Evolutionary conservation across 163 green algal genomes (phyloP), one percentile per base, ranked within the genome.

Genomic region (Picocystis sp.): DNA sequence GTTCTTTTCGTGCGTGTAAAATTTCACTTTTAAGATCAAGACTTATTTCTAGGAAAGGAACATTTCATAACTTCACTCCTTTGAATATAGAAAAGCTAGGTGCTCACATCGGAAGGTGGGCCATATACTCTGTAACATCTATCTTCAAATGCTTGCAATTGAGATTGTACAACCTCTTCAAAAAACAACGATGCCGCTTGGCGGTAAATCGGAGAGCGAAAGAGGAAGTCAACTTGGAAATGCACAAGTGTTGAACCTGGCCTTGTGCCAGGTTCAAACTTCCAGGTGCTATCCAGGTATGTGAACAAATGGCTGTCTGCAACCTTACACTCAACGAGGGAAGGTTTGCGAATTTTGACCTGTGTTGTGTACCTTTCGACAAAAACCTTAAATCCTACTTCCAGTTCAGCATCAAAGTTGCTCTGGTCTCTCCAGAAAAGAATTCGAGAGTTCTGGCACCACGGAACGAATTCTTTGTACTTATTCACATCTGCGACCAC

Each of bases 331-430:
- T 66, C 49, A 6, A 96, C 79, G 12, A 61, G 53, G 15, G 58
- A 42, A 1, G 58, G 60, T 1, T 58, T 51, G 13, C 76, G 34
- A 3, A 87, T 57, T 2, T 52, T 70, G 2, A 93, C 74, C 12
- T 77, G 45, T 11, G 67, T 81, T 1, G 69, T 80, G 58, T 92
- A 92, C 51, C 76, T 81, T 50, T 96, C 87, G 11, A 69, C 65
- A 56, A 96, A 81, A 33, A 94, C 60, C 55, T 87, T 81, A 60
- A 96, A 96, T 12, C 87, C 87, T 3, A 96, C 80, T 55, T 93
- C 78, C 21, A 96, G 73, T 71, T 96, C 87, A 9, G 87, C 87
- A 43, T 94, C 81, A 53, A 95, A 62, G 51, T 80, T 80, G 29
- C 44, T 57, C n/a, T 41, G 21, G 19, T 69, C 49, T 58, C 19